phyloP scores from a whole-genome alignment of 768 basidiomycete species.

The Hysterangium stoloniferum region DNA sequence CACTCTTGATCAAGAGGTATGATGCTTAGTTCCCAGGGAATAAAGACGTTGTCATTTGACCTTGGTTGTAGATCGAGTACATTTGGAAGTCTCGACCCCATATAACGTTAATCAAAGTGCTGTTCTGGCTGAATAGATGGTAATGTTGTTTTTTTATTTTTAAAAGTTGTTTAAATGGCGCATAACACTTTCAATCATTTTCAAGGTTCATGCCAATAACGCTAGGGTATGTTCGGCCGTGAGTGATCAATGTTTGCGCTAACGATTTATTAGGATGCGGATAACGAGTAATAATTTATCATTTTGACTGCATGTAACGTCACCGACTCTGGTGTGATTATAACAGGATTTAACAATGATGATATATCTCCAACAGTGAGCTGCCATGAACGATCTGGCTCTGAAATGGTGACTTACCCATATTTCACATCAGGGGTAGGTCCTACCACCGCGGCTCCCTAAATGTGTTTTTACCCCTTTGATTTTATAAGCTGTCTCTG shows the following conservation, averaged over 20 bases:
- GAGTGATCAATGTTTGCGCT: too few relatives aligned
- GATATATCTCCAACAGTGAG: background rate
- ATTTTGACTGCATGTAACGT: background rate
- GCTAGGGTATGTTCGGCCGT: too few relatives aligned
- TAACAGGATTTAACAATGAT: background rate
- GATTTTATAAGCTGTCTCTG: background rate
- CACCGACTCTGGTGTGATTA: background rate
- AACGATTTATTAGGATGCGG: too few relatives aligned
- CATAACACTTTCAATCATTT: too few relatives aligned
- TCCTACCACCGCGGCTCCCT: too few relatives aligned
- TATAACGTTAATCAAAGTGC: background rate
- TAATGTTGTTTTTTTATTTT: background rate
- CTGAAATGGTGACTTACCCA: background rate
- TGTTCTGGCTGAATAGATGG: constrained; percentile 1
- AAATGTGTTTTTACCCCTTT: too few relatives aligned
- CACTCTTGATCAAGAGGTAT: constrained; percentile 4
- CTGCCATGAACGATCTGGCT: background rate
- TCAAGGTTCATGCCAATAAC: background rate
- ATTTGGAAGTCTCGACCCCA: constrained; percentile 2
- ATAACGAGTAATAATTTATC: too few relatives aligned
- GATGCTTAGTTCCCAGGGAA: background rate
- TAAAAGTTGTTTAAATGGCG: too few relatives aligned
- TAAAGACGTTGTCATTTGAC: background rate
- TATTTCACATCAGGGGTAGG: background rate
- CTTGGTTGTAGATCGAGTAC: background rate